phyloP scores from a whole-genome alignment of 208 protist genomes.

The Trichomonas vaginalis region DNA sequence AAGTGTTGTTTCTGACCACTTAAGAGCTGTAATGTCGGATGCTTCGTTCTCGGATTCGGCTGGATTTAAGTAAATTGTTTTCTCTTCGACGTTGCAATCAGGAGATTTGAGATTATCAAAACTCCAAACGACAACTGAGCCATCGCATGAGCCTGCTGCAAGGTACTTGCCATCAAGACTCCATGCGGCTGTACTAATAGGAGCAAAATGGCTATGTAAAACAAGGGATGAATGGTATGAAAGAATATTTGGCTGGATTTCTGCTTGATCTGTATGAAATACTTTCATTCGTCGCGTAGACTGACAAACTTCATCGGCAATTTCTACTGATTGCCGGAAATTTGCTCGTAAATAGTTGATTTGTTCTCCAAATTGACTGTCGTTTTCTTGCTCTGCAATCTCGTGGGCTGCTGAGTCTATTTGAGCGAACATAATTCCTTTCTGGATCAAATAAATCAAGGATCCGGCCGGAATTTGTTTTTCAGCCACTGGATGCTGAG shows the following conservation, averaged over 20 bases:
- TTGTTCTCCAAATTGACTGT: background rate
- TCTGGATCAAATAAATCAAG: background rate
- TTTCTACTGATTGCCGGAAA: background rate
- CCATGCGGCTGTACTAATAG: background rate
- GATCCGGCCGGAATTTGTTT: background rate
- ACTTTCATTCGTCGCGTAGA: background rate
- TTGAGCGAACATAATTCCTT: constrained; percentile 3
- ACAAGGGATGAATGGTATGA: background rate
- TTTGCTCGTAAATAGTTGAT: background rate
- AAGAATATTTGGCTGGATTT: background rate
- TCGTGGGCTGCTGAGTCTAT: background rate
- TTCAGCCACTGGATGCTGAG: background rate
- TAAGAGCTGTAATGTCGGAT: background rate
- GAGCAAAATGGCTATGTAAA: background rate
- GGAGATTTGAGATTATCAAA: background rate
- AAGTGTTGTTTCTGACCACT: background rate
- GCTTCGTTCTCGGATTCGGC: background rate
- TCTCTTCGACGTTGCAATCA: background rate
- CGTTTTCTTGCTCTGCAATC: background rate
- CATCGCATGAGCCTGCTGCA: background rate
- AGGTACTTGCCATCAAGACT: background rate
- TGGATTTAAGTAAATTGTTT: background rate
- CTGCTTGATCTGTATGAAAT: background rate
- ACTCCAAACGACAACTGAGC: background rate
- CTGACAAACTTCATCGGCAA: background rate